Conservation (phyloP, 2,329 filamentous ascomycete species). For the Penicillium occitanis region DNA sequence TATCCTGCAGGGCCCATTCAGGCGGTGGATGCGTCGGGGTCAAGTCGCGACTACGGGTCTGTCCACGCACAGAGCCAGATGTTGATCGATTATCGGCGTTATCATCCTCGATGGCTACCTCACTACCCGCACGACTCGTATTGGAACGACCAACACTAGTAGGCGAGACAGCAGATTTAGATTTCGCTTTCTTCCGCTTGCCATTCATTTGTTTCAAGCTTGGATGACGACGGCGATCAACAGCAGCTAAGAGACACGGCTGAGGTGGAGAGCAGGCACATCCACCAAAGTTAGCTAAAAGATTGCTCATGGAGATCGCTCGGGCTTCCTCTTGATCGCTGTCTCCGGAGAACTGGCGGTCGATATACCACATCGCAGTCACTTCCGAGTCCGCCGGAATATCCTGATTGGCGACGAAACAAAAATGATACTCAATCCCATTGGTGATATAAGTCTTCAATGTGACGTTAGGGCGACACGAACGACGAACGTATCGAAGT, state of each 20-base stretch:
- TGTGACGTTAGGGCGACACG: constrained; percentile 85
- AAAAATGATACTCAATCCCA: constrained; percentile 82
- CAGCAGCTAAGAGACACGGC: constrained; percentile 42
- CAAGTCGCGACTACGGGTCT: constrained; percentile 60
- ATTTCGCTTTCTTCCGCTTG: constrained; percentile 51
- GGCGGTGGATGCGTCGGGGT: constrained; percentile 58
- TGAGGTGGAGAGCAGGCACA: constrained; percentile 46
- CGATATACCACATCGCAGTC: constrained; percentile 51
- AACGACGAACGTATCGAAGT: constrained; percentile 85
- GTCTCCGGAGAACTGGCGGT: constrained; percentile 42
- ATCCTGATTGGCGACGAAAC: constrained; percentile 78
- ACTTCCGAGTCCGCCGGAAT: constrained; percentile 60
- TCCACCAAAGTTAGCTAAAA: constrained; percentile 51
- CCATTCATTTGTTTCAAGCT: constrained; percentile 44
- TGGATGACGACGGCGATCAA: constrained; percentile 45
- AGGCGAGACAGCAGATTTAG: constrained; percentile 53
- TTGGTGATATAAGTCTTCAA: constrained; percentile 83
- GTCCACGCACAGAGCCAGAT: constrained; percentile 57
- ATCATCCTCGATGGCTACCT: constrained; percentile 55
- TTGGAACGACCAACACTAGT: constrained; percentile 53
- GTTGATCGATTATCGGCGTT: constrained; percentile 56
- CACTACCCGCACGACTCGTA: constrained; percentile 61
- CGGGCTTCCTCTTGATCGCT: constrained; percentile 40
- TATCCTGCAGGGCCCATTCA: constrained; percentile 43
- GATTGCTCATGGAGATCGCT: constrained; percentile 49